These are phyloP conservation scores for Xylaria palmicola DNA, from an alignment of 495 filamentous ascomycete genomes.

Conservation along the genomic window DNA sequence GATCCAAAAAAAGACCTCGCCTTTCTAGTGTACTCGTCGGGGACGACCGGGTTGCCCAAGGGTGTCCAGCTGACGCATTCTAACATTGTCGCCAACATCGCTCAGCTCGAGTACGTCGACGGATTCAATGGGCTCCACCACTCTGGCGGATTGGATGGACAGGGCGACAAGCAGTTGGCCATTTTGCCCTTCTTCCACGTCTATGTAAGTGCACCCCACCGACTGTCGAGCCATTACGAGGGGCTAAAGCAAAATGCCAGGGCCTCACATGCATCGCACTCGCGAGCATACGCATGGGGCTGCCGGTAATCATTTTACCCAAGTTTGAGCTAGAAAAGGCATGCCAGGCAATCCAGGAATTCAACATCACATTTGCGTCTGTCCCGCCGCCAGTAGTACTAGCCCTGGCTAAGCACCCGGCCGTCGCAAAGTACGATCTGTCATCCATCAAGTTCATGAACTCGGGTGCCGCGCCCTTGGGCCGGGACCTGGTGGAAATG, in stretches of 20 bases:
- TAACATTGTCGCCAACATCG: slow-evolving; percentile 74
- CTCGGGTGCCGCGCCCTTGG: slow-evolving; percentile 86
- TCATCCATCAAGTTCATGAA: slow-evolving; percentile 79
- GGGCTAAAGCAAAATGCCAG: slow-evolving; percentile 7
- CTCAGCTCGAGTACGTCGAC: slow-evolving; percentile 56
- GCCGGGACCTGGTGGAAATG: slow-evolving; percentile 74
- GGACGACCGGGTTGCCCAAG: slow-evolving; percentile 91
- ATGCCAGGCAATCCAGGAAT: slow-evolving; percentile 71
- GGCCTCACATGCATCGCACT: slow-evolving; percentile 41
- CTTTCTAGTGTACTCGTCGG: slow-evolving; percentile 78
- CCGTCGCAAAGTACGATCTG: slow-evolving; percentile 76
- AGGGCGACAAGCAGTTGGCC: slow-evolving; percentile 71
- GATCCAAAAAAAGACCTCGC: slow-evolving; percentile 59
- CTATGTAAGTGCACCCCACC: slow-evolving; percentile 56
- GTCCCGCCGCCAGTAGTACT: slow-evolving; percentile 85
- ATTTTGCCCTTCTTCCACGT: slow-evolving; percentile 94
- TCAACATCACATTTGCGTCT: slow-evolving; percentile 74
- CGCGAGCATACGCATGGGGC: slow-evolving; percentile 60
- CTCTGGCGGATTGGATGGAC: slow-evolving; percentile 57
- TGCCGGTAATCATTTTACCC: slow-evolving; percentile 69
- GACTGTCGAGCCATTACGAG: background rate
- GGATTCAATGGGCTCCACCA: slow-evolving; percentile 47
- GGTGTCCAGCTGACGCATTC: slow-evolving; percentile 85
- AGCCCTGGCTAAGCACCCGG: slow-evolving; percentile 73
- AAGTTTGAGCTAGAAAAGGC: slow-evolving; percentile 82